Conservation (phyloP, 164 flowering plant species). For the Protea cynaroides region DNA sequence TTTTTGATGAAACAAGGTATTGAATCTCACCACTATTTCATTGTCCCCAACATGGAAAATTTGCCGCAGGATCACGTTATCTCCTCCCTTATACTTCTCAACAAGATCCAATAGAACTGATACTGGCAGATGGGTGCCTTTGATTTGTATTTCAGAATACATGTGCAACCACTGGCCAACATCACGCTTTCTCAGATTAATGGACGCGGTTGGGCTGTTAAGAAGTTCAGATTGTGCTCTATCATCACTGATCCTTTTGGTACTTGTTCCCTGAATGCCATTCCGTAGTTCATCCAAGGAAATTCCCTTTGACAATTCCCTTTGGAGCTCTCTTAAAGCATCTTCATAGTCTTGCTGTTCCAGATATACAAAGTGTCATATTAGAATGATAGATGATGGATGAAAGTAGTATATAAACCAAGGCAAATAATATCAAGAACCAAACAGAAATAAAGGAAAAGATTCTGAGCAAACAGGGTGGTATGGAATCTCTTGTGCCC, state of each 20-base stretch:
- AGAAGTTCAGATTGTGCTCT: constrained; percentile 10
- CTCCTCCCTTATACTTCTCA: constrained; percentile 29
- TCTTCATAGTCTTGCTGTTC: constrained; percentile 34
- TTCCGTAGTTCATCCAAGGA: constrained; percentile 24
- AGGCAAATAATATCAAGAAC: too few relatives aligned
- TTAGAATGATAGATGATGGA: not conserved
- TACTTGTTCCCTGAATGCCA: constrained; percentile 9
- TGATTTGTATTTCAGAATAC: constrained; percentile 6
- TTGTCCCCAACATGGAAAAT: constrained; percentile 24
- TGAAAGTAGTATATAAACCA: not conserved
- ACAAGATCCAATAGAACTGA: constrained; percentile 25
- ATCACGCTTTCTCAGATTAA: constrained; percentile 19
- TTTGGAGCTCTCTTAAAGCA: constrained; percentile 35
- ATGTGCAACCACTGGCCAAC: constrained; percentile 34
- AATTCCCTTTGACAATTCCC: constrained; percentile 28
- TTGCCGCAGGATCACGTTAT: constrained; percentile 19
- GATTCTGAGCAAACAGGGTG: too few relatives aligned
- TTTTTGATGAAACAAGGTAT: not conserved
- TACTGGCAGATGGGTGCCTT: constrained; percentile 9
- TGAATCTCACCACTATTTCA: constrained; percentile 31
- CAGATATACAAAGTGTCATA: not conserved
- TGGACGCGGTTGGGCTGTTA: constrained; percentile 10
- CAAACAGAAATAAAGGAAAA: too few relatives aligned
- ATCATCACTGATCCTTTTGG: constrained; percentile 4
- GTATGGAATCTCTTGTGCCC: too few relatives aligned